These are phyloP conservation scores for Aspergillus vadensis DNA, from an alignment of 2,329 filamentous ascomycete species.

Conservation along the genomic window DNA sequence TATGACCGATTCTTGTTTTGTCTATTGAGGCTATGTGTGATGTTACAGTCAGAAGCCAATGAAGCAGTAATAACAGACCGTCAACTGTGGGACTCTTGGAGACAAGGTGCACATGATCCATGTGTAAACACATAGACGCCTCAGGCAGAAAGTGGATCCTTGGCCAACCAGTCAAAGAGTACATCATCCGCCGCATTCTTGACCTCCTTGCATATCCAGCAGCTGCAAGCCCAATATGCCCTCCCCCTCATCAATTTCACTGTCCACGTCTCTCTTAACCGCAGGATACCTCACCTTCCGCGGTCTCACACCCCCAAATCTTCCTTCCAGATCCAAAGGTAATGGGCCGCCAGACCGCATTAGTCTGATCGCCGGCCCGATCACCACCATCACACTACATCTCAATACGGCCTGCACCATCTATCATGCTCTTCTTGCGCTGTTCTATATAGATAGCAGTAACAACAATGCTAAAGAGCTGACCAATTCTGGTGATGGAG, in stretches of 20 bases:
- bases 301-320: slow-evolving; percentile 28
- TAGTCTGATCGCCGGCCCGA: slow-evolving; percentile 2
- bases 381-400: slow-evolving; percentile 10
- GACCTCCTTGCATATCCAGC: not conserved
- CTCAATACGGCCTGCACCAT: slow-evolving; percentile 7
- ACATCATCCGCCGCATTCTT: too few species aligned
- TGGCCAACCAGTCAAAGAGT: too few species aligned
- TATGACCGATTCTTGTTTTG: too few species aligned
- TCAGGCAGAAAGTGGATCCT: too few species aligned
- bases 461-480: not conserved
- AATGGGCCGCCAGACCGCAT: slow-evolving; percentile 20
- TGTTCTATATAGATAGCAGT: slow-evolving; percentile 7
- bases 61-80: too few species aligned
- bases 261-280: slow-evolving; percentile 20
- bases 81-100: too few species aligned
- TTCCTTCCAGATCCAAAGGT: slow-evolving; percentile 15
- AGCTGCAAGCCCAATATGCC: slow-evolving; percentile 13
- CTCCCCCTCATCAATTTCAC: slow-evolving; percentile 7
- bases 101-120: too few species aligned
- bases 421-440: slow-evolving; percentile 26
- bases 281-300: slow-evolving; percentile 21
- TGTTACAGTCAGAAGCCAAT: too few species aligned
- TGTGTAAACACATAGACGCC: too few species aligned
- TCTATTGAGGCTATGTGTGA: too few species aligned
- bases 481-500: not conserved